A percentile compares a stretch with the other conserved stretches of the same genome.
phyloP scores from a whole-genome alignment of 2,329 filamentous ascomycete genomes.

The Nakataea oryzae region DNA sequence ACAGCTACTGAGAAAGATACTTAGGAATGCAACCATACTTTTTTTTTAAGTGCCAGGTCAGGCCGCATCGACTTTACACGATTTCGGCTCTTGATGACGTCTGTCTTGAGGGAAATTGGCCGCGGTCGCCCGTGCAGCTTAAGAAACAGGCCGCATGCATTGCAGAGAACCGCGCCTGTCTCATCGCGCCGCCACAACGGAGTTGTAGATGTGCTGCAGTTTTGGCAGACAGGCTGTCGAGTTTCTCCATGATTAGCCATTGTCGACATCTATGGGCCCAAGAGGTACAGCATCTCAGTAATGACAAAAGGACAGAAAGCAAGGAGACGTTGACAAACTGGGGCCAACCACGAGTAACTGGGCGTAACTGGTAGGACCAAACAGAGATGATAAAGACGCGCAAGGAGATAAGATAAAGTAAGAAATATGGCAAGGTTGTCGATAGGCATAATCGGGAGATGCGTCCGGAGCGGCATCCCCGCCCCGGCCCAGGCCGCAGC shows the following conservation, averaged over 20 bases:
- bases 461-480: background rate
- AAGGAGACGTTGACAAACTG: background rate
- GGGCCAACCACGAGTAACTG: background rate
- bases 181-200: conserved; percentile 97
- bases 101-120: conserved; percentile 94
- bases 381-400: background rate
- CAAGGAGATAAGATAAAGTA: conserved; percentile 1
- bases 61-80: conserved; percentile 71
- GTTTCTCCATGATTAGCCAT: conserved; percentile 46
- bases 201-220: conserved; percentile 91
- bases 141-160: conserved; percentile 93
- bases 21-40: conserved; percentile 43
- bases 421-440: background rate
- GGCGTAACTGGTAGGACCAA: background rate
- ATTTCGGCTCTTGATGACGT: conserved; percentile 99
- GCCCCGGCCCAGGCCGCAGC: too few relatives aligned
- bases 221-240: conserved; percentile 89
- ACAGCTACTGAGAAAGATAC: background rate
- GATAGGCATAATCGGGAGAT: background rate
- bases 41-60: conserved; percentile 72
- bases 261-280: conserved; percentile 31
- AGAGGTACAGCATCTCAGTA: background rate
- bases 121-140: conserved; percentile 91
- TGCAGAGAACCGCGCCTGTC: conserved; percentile 89
- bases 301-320: background rate